Base-by-base conservation (phyloP, 192 early-diverging fungal genomes). In the Coemansia sp. region DNA sequence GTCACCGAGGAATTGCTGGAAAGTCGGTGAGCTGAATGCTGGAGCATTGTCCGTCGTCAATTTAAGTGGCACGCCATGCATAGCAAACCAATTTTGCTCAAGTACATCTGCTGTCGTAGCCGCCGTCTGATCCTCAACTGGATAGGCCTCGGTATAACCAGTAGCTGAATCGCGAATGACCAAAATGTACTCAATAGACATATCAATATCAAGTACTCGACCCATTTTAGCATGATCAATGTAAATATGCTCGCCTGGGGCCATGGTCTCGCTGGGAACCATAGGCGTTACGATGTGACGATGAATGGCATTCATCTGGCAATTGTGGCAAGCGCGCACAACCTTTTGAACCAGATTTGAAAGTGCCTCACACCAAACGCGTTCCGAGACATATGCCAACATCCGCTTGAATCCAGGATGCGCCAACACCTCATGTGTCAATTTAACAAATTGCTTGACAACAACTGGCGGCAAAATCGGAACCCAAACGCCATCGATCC, bases 1-100 rank as follows among this genome's bases (percentile, higher is more conserved):
- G 0, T 32, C 20, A 5, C 16, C 13, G 5, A 67, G 14, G 52
- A 62, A 69, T 1, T 54, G 16, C 3, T 9, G 6, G 34, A 70
- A 64, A 7, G 36, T 30, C 0, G 49, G 25, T 0, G 60, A 66
- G 11, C n/a, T 34, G 0, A 76, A 55, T 47, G 57, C 60, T 1
- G 39, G 49, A 9, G 56, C 64, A 36, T 76, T 76, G 61, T 76
- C 74, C 14, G 54, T 63, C 3, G 68, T 60, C 32, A 76, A 18
- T 14, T 22, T 2, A 7, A 3, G 13, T 0, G 64, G 68, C 0
- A 23, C 23, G 7, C 68, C 64, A 50, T 65, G 56, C 6, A 13
- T 23, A 4, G 1, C 6, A 16, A 70, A 61, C 68, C 74, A 76
- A 2, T 57, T 45, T 0, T 0, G 18, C 0, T 11, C 2, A 35